phyloP scores from a whole-genome alignment of 2,329 filamentous ascomycete species.

The Davidsoniella virescens region DNA sequence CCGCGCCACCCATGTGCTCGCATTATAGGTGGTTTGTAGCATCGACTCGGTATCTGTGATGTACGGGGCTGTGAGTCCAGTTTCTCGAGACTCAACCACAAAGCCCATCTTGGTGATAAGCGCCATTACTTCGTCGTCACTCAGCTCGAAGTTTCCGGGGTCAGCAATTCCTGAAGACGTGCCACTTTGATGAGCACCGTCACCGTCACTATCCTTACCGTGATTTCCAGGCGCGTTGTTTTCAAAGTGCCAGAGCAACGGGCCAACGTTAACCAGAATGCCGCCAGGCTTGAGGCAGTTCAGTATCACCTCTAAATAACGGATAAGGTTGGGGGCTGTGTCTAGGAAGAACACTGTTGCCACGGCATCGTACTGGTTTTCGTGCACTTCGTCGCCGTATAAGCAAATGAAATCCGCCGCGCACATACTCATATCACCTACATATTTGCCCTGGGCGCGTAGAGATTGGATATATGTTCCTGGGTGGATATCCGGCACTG shows the following conservation, averaged over 20 bases:
- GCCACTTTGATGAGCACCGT: constrained; percentile 32
- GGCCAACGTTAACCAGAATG: constrained; percentile 77
- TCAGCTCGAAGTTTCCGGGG: constrained; percentile 78
- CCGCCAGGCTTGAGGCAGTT: constrained; percentile 65
- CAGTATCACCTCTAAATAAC: constrained; percentile 70
- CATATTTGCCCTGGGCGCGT: constrained; percentile 12
- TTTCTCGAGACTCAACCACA: constrained; percentile 45
- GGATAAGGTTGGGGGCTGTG: constrained; percentile 82
- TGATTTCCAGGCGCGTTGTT: constrained; percentile 47
- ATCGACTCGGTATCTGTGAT: constrained; percentile 76
- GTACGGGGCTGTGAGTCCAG: constrained; percentile 57
- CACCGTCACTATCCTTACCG: constrained; percentile 33
- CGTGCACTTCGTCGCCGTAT: constrained; percentile 50
- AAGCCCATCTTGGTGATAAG: constrained; percentile 67
- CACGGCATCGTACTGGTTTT: constrained; percentile 58
- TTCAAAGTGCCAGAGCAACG: constrained; percentile 90
- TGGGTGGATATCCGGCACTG: constrained; percentile 69
- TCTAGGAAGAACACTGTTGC: constrained; percentile 92
- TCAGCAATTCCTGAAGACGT: constrained; percentile 59
- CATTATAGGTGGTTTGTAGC: constrained; percentile 66
- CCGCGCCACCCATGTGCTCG: constrained; percentile 71
- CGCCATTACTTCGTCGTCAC: constrained; percentile 70
- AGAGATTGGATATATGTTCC: constrained; percentile 31
- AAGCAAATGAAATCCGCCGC: constrained; percentile 85
- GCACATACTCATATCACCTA: constrained; percentile 75